These are phyloP conservation scores for Globisporangium radiosum DNA, from an alignment of 352 stramenopile genomes.

Conservation along the genomic window DNA sequence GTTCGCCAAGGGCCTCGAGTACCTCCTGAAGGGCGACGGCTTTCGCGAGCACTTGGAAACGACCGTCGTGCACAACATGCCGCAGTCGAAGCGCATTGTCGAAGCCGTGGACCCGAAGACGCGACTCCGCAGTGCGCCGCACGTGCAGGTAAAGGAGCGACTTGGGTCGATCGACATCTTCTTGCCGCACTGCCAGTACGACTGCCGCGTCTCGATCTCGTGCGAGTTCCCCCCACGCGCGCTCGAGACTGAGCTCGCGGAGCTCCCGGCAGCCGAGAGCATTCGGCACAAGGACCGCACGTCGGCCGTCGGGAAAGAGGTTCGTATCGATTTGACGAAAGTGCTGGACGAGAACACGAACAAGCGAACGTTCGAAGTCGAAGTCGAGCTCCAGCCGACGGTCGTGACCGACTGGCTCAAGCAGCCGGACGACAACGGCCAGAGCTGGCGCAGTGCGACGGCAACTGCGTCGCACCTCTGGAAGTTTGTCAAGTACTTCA, in stretches of 20 bases:
- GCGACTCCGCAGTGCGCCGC: slow-evolving; percentile 31
- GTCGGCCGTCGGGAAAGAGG: slow-evolving; percentile 66
- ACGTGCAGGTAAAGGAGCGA: slow-evolving; percentile 76
- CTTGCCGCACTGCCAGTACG: slow-evolving; percentile 78
- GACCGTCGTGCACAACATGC: slow-evolving; percentile 74
- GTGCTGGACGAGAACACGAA: slow-evolving; percentile 72
- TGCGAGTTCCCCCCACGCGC: slow-evolving; percentile 66
- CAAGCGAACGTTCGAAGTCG: slow-evolving; percentile 67
- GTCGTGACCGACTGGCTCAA: slow-evolving; percentile 73
- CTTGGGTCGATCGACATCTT: slow-evolving; percentile 84
- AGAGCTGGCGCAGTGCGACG: slow-evolving; percentile 67
- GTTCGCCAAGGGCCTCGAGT: slow-evolving; percentile 59
- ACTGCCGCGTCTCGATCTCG: slow-evolving; percentile 80
- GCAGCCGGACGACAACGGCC: slow-evolving; percentile 59
- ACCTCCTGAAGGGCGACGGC: slow-evolving; percentile 60
- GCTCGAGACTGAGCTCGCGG: slow-evolving; percentile 46
- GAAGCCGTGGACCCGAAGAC: slow-evolving; percentile 65
- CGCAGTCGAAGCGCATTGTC: slow-evolving; percentile 68
- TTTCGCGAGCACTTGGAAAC: slow-evolving; percentile 76
- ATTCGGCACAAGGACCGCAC: slow-evolving; percentile 73
- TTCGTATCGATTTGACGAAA: slow-evolving; percentile 80
- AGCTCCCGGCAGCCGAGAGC: slow-evolving; percentile 63
- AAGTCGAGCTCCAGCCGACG: slow-evolving; percentile 65
- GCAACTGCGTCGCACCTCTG: slow-evolving; percentile 60
- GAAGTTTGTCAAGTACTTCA: slow-evolving; percentile 85